These are phyloP conservation scores for Sugiyamaella grinbergsii DNA, from an alignment of 1,139 yeast species.

Conservation along the genomic window DNA sequence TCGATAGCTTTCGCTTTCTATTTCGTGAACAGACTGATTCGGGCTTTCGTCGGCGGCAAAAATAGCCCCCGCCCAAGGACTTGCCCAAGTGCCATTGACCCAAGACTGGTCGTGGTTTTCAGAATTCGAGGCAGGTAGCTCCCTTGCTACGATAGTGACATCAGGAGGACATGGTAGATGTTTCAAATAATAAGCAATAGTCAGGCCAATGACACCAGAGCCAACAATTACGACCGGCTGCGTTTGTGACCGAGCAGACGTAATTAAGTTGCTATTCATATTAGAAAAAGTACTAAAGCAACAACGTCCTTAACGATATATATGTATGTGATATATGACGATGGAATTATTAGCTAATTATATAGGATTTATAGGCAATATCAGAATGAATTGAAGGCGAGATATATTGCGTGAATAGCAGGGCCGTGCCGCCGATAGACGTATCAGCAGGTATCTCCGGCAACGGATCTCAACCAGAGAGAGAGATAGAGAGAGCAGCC, in stretches of 20 bases:
- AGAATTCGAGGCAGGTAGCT: constrained; percentile 55
- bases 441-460: too few species aligned
- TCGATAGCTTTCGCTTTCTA: constrained; percentile 49
- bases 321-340: background rate
- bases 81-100: constrained; percentile 53
- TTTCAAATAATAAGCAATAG: constrained; percentile 54
- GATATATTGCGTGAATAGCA: too few species aligned
- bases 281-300: too few species aligned
- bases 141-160: constrained; percentile 53
- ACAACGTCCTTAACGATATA: too few species aligned
- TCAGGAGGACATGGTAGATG: constrained; percentile 46
- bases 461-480: too few species aligned
- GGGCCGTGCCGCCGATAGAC: too few species aligned
- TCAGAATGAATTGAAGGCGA: too few species aligned
- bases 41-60: constrained; percentile 43
- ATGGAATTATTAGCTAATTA: too few species aligned
- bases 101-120: constrained; percentile 26
- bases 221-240: constrained; percentile 49
- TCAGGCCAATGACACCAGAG: constrained; percentile 68
- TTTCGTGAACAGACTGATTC: constrained; percentile 49
- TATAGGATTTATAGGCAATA: too few species aligned
- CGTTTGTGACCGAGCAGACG: background rate
- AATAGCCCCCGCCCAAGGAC: constrained; percentile 51
- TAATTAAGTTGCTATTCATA: too few species aligned
- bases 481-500: too few species aligned